Evolutionary conservation across 1,139 yeast genomes (phyloP), one percentile per base, ranked within the genome.

Genomic region (Yamadazyma blattariae): DNA sequence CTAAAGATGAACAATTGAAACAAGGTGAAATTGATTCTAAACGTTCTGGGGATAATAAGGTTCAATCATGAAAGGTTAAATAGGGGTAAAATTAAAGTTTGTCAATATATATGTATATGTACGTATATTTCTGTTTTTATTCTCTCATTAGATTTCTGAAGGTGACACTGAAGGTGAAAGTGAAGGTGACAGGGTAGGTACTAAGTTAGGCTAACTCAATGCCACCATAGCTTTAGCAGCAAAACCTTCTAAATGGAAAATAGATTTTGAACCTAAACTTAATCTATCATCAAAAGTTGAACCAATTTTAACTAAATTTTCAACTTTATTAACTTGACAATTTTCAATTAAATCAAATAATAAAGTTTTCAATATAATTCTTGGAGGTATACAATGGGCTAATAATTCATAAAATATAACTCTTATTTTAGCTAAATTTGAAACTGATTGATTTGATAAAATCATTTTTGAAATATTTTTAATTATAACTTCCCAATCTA

Each of bases 211-310:
- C 19, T 17, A 17, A 30, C 19, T 18, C 23, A 34, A 31, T 3
- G 21, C 27, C 28, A 82, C 79, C 97, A 92, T 92, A 2, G 80
- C 78, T 53, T 77, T 83, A 1, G 97, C 97, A 13, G 86, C 77
- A 56, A 88, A 92, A 1, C 97, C 98, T 61, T 92, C 99, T 40
- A 92, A 65, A 58, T 92, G 99, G 60, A 88, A 92, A 12, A 92
- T 92, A 29, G 92, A 85, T 57, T 92, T 92, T 45, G 76, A 77
- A 1, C 98, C 98, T 41, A 86, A 67, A 44, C 92, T 77, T 41
- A 92, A 68, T 39, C 99, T 75, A 53, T 92, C 97, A 53, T 92
- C 97, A 57, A 83, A 92, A 5, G 70, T 54, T 2, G 96, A 77
- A 2, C 88, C 90, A 20, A 79, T 64, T 11, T 75, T 75, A n/a